A percentile compares a stretch with the other conserved stretches of the same genome.
These are phyloP conservation scores for Fragaria nilgerrensis DNA, from an alignment of 306 rosid species.

Conservation along the genomic window DNA sequence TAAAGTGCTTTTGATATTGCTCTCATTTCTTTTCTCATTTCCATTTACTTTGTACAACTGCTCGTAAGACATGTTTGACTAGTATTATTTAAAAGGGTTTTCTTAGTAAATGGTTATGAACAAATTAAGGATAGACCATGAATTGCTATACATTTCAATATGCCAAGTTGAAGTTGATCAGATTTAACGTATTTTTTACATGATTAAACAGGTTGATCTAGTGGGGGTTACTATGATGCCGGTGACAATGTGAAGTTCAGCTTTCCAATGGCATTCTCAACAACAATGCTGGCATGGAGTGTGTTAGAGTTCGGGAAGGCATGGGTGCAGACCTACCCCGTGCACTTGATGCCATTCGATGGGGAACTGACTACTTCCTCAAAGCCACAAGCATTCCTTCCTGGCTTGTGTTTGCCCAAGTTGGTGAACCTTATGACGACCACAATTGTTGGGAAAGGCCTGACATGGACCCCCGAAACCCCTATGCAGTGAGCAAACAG, in stretches of 20 bases:
- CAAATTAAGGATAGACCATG: not conserved
- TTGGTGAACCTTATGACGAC: constrained; percentile 19
- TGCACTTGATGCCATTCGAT: constrained; percentile 17
- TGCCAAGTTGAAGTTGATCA: not conserved
- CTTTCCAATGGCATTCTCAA: constrained; percentile 27
- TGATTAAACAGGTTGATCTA: constrained; percentile 20
- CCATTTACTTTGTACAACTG: not conserved
- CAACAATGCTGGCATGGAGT: constrained; percentile 23
- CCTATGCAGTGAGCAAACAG: constrained; percentile 22
- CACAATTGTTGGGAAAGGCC: constrained; percentile 26
- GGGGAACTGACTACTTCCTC: constrained; percentile 25
- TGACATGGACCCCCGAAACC: constrained; percentile 24
- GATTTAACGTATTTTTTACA: not conserved
- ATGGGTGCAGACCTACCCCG: constrained; percentile 15
- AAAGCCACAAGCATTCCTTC: constrained; percentile 25
- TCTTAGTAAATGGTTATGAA: not conserved
- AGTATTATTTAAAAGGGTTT: not conserved
- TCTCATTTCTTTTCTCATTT: not conserved
- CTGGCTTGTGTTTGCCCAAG: constrained; percentile 20
- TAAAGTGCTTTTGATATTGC: not conserved
- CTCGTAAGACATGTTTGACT: not conserved
- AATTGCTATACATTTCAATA: not conserved
- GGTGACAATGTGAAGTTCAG: constrained; percentile 28
- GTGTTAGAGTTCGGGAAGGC: constrained; percentile 19
- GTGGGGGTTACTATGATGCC: constrained; percentile 26